Base-by-base conservation (phyloP, 371 early-diverging fungal species). In the Syncephalis plumigaleata region DNA sequence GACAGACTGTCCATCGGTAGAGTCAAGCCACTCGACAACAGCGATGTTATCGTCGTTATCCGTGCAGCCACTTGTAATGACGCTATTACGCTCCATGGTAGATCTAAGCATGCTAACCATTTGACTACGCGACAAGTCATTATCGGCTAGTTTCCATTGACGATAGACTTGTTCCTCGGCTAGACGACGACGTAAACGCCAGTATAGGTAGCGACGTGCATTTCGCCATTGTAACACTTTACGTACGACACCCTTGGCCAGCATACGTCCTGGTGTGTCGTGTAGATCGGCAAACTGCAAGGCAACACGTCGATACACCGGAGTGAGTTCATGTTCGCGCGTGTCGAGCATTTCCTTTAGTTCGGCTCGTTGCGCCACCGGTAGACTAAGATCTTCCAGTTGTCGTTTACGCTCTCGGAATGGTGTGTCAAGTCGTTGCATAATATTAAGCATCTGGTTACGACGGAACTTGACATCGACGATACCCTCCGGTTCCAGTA, bases 401-500 rank as follows among this genome's bases (percentile, higher is more conserved):
- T 71, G 59, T 25, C 57, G 57, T 70, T 90, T 91, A 53, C 90
- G 67, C 2, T 61, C 54, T 25, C 75, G 69, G 68, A 87, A 88
- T 47, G 65, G 61, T 21, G 67, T 59, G 55, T 95, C 94, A 44
- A 95, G 55, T 23, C 96, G 81, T 57, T 86, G 92, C 83, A 95
- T 91, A 24, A 89, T 80, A 3, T 85, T 80, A 42, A 92, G 55
- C 53, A 93, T 54, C 60, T 88, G 83, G 23, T 92, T 84, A 65
- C 81, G 83, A 42, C 98, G 84, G 83, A 83, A 96, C 75, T 98
- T 98, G 73, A 98, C 94, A 57, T 90, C 91, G n/a, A 95, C 88
- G 49, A 98, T 83, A 57, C 98, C 99, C 52, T 95, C 90, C 31
- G 99, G 96, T 66, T 98, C 98, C 7, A 98, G 66, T 2, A 98